phyloP scores from a whole-genome alignment of 495 filamentous ascomycete species.

The Ascobolus immersus region DNA sequence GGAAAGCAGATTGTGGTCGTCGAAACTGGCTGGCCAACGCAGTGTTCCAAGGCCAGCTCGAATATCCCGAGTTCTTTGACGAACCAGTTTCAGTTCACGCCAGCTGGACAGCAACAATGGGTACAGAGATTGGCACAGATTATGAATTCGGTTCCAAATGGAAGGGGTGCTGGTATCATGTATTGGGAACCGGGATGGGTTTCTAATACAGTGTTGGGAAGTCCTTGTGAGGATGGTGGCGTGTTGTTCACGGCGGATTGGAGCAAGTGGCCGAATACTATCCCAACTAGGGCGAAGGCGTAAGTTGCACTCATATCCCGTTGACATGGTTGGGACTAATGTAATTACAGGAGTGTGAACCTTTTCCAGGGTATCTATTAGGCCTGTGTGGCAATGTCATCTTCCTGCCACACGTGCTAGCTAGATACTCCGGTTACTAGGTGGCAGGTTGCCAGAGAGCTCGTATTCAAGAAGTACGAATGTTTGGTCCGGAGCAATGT shows the following conservation, averaged over 20 bases:
- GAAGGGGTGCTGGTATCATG: slow-evolving; percentile 29
- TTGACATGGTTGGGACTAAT: too few species aligned
- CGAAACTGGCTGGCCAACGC: slow-evolving; percentile 42
- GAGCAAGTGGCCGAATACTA: slow-evolving; percentile 6
- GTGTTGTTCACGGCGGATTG: slow-evolving; percentile 18
- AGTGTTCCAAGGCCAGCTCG: slow-evolving; percentile 28
- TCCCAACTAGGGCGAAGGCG: slow-evolving; percentile 7
- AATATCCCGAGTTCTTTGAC: slow-evolving; percentile 32
- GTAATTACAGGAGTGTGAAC: too few species aligned
- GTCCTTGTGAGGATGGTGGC: slow-evolving; percentile 26
- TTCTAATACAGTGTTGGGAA: slow-evolving; percentile 33
- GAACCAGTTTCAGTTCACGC: slow-evolving; percentile 29
- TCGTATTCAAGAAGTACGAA: too few species aligned
- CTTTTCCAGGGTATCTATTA: too few species aligned
- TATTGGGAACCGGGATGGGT: slow-evolving; percentile 55
- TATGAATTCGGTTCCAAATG: slow-evolving; percentile 24
- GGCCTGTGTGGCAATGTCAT: too few species aligned
- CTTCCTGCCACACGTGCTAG: too few species aligned
- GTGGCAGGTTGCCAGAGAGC: too few species aligned
- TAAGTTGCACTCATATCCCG: slow-evolving; percentile 5
- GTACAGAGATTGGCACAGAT: slow-evolving; percentile 28
- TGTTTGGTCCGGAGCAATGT: too few species aligned
- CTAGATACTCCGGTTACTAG: too few species aligned
- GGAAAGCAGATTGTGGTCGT: slow-evolving; percentile 35
- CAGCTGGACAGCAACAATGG: slow-evolving; percentile 33